phyloP scores from a whole-genome alignment of 2,329 filamentous ascomycete genomes.

The Cadophora malorum region DNA sequence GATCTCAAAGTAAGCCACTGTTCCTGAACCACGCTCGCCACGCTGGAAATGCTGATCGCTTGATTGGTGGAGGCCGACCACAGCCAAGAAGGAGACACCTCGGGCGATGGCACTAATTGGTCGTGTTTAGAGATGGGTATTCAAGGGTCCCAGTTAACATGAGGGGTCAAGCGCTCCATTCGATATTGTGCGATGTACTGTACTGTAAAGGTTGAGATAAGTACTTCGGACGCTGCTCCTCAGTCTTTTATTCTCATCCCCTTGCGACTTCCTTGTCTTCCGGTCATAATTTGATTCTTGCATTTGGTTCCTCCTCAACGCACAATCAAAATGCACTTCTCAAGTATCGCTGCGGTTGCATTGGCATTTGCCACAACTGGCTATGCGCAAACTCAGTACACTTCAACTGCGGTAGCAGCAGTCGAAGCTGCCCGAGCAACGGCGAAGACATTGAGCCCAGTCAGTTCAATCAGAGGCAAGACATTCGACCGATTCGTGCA shows the following conservation, averaged over 20 bases:
- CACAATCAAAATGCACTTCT: slow-evolving; percentile 24
- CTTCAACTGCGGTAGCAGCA: slow-evolving; percentile 30
- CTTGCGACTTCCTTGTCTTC: background rate
- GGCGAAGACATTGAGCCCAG: slow-evolving; percentile 65
- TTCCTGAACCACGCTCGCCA: slow-evolving; percentile 5
- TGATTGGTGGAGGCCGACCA: background rate
- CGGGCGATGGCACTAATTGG: slow-evolving; percentile 2
- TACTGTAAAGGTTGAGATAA: background rate
- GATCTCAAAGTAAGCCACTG: background rate
- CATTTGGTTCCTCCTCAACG: slow-evolving; percentile 8
- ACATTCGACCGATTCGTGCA: slow-evolving; percentile 74
- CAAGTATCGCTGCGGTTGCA: slow-evolving; percentile 15
- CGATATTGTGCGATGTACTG: background rate
- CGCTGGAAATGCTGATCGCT: background rate
- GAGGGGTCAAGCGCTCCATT: background rate
- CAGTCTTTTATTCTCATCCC: background rate
- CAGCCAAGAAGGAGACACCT: slow-evolving; percentile 9
- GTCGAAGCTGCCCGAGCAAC: slow-evolving; percentile 54
- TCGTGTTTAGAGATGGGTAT: background rate
- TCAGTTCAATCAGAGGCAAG: slow-evolving; percentile 69
- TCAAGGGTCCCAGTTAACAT: background rate
- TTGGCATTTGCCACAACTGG: slow-evolving; percentile 11
- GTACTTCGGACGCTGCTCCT: background rate
- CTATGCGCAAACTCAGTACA: slow-evolving; percentile 46
- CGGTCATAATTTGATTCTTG: background rate